Evolutionary conservation across 352 stramenopile species (phyloP), one percentile per base, ranked within the genome.

Genomic region (Pythium folliculosum): DNA sequence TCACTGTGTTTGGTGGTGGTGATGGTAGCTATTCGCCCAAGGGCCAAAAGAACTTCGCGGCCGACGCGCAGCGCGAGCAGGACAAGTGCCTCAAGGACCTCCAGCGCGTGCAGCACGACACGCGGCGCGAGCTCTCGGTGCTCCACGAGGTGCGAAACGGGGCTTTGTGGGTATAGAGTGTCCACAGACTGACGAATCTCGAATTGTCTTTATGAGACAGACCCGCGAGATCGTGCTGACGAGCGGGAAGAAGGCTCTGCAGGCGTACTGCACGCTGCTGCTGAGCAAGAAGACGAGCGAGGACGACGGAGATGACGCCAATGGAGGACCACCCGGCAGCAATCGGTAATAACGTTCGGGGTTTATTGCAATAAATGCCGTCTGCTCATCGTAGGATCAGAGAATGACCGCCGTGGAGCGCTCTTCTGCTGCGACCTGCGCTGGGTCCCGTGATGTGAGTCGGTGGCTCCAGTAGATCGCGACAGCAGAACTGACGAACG

Each of bases 161-260:
- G 2, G 27, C 2, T 32, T 5, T 32, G 27, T 32, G 27, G 27
- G 27, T 32, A 5, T 32, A 5, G 5, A 5, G 27, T 32, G 27
- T 32, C 27, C 5, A 32, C 27, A 5, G 3, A 32, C 27, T 32
- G 27, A n/a, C n/a, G n/a, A n/a, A n/a, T n/a, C n/a, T n/a, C n/a
- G n/a, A n/a, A n/a, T n/a, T 25, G 10, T 38, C 19, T 13, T 54
- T 21, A 14, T 50, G 19, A 27, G 32, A 48, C 9, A 35, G 77
- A 89, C 82, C 0, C 75, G 84, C 30, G 80, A 91, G 38, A 80
- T 90, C 53, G 85, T 93, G 38, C 69, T 93, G 9, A 76, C 69
- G 44, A 90, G 85, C 30, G 85, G 85, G 5, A 92, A 91, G 69
- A 90, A 89, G 53, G 77, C 78, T 17, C 38, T 92, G 22, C 81